Conservation (phyloP, 306 rosid genomes). For the barrel medic (Medicago truncatula) region DNA sequence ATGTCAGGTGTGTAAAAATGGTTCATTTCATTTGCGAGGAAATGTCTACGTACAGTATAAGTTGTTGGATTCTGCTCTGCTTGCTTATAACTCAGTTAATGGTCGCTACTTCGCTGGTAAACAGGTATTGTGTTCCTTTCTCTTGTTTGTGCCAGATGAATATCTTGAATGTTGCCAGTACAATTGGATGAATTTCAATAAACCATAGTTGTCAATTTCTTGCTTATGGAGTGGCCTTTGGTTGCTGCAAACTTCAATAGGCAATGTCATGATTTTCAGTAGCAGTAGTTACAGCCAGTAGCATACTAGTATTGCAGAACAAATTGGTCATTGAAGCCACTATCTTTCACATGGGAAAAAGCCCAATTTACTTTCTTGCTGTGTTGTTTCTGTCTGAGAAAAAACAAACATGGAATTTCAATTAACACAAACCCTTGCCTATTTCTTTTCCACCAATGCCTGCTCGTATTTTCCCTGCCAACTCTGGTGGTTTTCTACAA, state of each 20-base stretch:
- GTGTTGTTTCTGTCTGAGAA: slow-evolving; percentile 16
- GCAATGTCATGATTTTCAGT: neutral
- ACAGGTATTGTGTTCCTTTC: slow-evolving; percentile 61
- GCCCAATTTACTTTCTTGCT: neutral
- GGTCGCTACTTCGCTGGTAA: slow-evolving; percentile 92
- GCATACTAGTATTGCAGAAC: neutral
- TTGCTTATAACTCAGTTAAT: slow-evolving; percentile 64
- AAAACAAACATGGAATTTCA: neutral
- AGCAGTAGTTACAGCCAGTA: neutral
- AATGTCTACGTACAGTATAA: slow-evolving; percentile 83
- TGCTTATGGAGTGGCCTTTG: slow-evolving; percentile 11
- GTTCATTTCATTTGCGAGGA: slow-evolving; percentile 92
- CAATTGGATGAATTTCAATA: slow-evolving; percentile 14
- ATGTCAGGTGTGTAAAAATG: slow-evolving; percentile 91
- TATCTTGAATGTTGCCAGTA: slow-evolving; percentile 17
- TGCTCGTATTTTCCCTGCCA: slow-evolving; percentile 3
- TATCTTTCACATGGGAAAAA: slow-evolving; percentile 15
- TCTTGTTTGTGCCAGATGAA: slow-evolving; percentile 24
- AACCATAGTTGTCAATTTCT: slow-evolving; percentile 14
- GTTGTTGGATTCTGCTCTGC: slow-evolving; percentile 78
- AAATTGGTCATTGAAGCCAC: neutral
- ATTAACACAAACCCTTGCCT: neutral
- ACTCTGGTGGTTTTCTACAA: slow-evolving; percentile 13
- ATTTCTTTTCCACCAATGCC: neutral
- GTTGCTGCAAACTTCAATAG: neutral